Evolutionary conservation across 2,329 filamentous ascomycete species (phyloP).

Genomic region (Aureobasidium vineae): DNA sequence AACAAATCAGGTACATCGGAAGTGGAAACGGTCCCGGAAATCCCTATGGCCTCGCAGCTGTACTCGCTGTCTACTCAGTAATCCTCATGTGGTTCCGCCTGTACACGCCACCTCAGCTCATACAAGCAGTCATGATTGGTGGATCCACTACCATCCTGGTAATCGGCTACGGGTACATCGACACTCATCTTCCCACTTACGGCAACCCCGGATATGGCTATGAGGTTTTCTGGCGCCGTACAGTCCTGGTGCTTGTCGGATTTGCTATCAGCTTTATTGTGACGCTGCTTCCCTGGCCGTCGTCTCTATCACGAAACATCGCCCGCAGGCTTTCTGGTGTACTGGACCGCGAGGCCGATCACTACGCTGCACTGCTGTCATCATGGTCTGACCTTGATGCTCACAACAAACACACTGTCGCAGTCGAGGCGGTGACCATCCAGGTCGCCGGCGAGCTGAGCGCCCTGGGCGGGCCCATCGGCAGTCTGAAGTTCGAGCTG

Average conservation of each 20-base stretch:
- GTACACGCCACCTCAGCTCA: conserved; percentile 32
- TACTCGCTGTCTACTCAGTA: conserved; percentile 38
- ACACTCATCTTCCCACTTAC: conserved; percentile 22
- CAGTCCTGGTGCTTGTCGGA: conserved; percentile 22
- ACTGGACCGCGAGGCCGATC: conserved; percentile 47
- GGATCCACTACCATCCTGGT: conserved; percentile 19
- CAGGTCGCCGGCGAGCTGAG: conserved; percentile 38
- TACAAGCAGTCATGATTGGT: conserved; percentile 22
- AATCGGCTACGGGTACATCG: conserved; percentile 25
- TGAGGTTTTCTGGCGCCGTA: conserved; percentile 27
- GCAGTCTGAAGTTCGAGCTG: conserved; percentile 40
- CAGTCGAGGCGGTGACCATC: conserved; percentile 35
- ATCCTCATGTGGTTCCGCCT: conserved; percentile 42
- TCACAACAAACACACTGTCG: conserved; percentile 30
- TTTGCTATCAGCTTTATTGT: conserved; percentile 22
- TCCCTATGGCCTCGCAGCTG: conserved; percentile 51
- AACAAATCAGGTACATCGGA: conserved; percentile 44
- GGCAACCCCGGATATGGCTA: conserved; percentile 25
- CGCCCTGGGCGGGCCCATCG: conserved; percentile 39
- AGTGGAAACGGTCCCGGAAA: conserved; percentile 51
- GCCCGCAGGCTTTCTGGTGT: conserved; percentile 48
- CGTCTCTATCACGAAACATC: conserved; percentile 34
- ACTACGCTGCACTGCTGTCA: conserved; percentile 52
- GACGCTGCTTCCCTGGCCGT: conserved; percentile 24
- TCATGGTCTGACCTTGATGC: conserved; percentile 41